Evolutionary conservation across 768 basidiomycete species (phyloP), one percentile per base, ranked within the genome.

Genomic region (Amanita rubescens): DNA sequence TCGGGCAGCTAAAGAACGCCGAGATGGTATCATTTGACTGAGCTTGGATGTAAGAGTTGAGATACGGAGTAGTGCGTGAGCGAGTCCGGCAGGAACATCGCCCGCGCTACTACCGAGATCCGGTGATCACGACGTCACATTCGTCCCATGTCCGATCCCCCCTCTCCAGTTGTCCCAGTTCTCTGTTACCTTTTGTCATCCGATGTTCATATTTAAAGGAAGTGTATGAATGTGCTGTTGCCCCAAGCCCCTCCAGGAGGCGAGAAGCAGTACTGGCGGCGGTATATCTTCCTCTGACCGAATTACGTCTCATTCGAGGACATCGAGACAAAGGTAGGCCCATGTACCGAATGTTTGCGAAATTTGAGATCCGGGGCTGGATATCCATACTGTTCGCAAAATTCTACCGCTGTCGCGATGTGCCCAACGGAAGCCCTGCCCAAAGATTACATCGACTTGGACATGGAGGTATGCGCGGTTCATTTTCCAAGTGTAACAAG

Each of bases 231-330:
- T 74, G 94, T 15, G 95, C 94, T 1, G 91, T 98, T 14, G 86
- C 92, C 11, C n/a, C 92, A 98, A 64, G 89, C 98, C 0, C 96
- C 96, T 11, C 95, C 95, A 5, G 93, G 92, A 3, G 78, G 75
- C 22, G 94, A 97, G 69, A 99, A 99, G 70, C 73, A 94, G 49
- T 86, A 91, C 68, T 93, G 90, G 90, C 73, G 91, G 58, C 72
- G 90, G 55, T 93, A 93, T 64, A 89, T 93, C 39, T 93, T 92
- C 73, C 64, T 96, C 7, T 97, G 94, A 94, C 65, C 97, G 32
- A 84, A 94, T 65, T 99, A 99, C 70, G 94, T 96, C 0, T 67
- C 96, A 34, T 98, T 98, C 56, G 96, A 99, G 68, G 96, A 99
- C 71, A 85, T 93, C 35, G 94, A 97, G 57, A 87, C 86, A 1